Base-by-base conservation (phyloP, 2,329 filamentous ascomycete genomes). In the Sarocladiaceae sp. region DNA sequence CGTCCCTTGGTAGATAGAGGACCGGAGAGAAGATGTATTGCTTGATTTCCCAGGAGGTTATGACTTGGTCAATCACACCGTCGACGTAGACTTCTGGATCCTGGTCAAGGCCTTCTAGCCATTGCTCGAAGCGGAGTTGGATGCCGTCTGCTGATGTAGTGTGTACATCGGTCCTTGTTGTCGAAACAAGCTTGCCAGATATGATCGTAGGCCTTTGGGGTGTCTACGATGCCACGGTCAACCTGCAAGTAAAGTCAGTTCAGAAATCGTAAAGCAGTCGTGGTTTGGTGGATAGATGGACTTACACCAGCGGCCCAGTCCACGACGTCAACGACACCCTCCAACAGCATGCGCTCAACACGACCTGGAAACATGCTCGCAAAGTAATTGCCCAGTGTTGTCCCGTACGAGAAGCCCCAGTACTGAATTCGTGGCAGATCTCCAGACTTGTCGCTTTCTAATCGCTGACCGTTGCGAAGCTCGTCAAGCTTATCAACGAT, bases 391-490 rank as follows among this genome's bases (percentile, higher is more conserved):
- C 67, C 67, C 0, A 70, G 58, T 0, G 66, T 13, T 2, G 65
- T 68, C 15, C 67, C 66, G 15, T 80, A 80, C 6, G 73, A 77
- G 50, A 79, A 71, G 0, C 77, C 76, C 65, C 74, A 71, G 56
- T 77, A 80, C 57, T 73, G 72, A 25, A 79, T 56, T 7, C 62
- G 55, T 2, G 60, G 52, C 1, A 55, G 33, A 31, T 54, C 52
- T 28, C 48, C 44, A 11, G 8, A 8, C 10, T 8, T 15, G 29
- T 8, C 15, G 29, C 29, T 33, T 35, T 31, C 18, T 47, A 28
- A 31, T 17, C 28, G 44, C 51, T 33, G 8, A 8, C 29, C 29
- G 15, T 56, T 57, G 7, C 60, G 59, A 26, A 66, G 56, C 55
- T 71, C 68, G 11, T 70, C 66, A 18, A 71, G 55, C 52, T 64